These are phyloP conservation scores for Calophaca sinica DNA, from an alignment of 306 rosid genomes.

Conservation along the genomic window DNA sequence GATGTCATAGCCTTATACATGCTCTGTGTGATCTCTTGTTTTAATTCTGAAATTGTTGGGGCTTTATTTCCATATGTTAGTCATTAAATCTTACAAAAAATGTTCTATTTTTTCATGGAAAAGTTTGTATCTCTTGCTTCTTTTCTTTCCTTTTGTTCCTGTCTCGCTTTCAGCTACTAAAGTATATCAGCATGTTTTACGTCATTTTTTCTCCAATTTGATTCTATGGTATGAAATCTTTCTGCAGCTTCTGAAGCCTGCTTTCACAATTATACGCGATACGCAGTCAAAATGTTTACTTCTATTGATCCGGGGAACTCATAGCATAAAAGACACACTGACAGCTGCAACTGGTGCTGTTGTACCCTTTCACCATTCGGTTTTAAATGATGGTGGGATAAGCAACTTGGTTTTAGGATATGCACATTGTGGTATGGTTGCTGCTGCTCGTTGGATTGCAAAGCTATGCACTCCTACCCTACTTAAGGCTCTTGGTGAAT, in stretches of 20 bases:
- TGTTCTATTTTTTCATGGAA: background rate
- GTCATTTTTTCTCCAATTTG: constrained; percentile 39
- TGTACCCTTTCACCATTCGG: constrained; percentile 94
- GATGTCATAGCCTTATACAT: too few relatives aligned
- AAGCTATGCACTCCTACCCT: constrained; percentile 88
- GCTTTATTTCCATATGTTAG: background rate
- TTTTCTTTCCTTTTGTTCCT: background rate
- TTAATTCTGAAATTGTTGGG: constrained; percentile 3
- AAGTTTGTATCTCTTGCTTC: constrained; percentile 15
- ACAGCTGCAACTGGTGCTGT: constrained; percentile 98
- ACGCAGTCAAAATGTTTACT: constrained; percentile 81
- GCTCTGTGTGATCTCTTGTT: too few relatives aligned
- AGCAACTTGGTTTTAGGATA: constrained; percentile 93
- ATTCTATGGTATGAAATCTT: constrained; percentile 39
- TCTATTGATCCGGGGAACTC: constrained; percentile 94
- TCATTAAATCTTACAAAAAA: background rate
- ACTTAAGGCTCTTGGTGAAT: constrained; percentile 76
- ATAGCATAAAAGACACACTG: constrained; percentile 96
- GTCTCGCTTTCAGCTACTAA: constrained; percentile 11
- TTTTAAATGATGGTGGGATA: constrained; percentile 92
- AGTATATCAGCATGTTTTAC: constrained; percentile 25
- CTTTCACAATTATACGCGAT: constrained; percentile 85
- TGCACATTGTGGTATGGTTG: constrained; percentile 99
- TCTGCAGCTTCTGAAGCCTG: constrained; percentile 94
- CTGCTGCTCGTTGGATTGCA: constrained; percentile 99